Evolutionary conservation across 2,329 filamentous ascomycete genomes (phyloP).

Genomic region (Orbilia oligospora): DNA sequence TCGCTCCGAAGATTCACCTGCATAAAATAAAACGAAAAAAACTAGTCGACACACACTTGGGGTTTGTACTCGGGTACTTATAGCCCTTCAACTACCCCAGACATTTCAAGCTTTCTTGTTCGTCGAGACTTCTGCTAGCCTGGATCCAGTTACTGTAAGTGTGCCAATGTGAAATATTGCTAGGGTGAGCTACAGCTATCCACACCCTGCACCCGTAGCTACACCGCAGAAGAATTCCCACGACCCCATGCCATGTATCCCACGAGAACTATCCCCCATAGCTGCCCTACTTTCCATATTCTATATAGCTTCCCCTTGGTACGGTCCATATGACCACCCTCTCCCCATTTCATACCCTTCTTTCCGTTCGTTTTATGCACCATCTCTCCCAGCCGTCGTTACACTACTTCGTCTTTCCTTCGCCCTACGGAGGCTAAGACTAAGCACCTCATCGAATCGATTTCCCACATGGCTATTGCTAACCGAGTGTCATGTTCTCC

Average conservation of each 20-base stretch:
- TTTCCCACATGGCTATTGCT: slow-evolving; percentile 20
- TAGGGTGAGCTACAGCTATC: slow-evolving; percentile 24
- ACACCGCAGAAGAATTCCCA: slow-evolving; percentile 1
- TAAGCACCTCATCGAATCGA: slow-evolving; percentile 8
- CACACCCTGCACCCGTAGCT: slow-evolving; percentile 17
- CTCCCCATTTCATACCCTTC: slow-evolving; percentile 20
- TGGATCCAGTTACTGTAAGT: slow-evolving; percentile 35
- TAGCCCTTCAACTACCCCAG: slow-evolving; percentile 22
- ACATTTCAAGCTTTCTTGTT: slow-evolving; percentile 15
- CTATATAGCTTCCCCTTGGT: slow-evolving; percentile 35
- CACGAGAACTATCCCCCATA: slow-evolving; percentile 13
- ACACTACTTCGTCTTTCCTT: slow-evolving; percentile 11
- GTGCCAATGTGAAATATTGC: slow-evolving; percentile 31
- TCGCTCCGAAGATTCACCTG: slow-evolving; percentile 15
- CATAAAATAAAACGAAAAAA: slow-evolving; percentile 11
- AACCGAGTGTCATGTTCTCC: slow-evolving; percentile 45
- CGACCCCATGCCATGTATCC: slow-evolving; percentile 31
- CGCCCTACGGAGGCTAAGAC: slow-evolving; percentile 18
- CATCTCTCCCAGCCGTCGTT: slow-evolving; percentile 3
- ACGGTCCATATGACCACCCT: slow-evolving; percentile 22
- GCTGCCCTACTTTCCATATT: slow-evolving; percentile 7
- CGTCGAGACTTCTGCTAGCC: slow-evolving; percentile 8
- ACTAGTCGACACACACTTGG: slow-evolving; percentile 2
- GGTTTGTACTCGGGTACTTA: slow-evolving; percentile 19
- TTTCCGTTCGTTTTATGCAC: slow-evolving; percentile 22